Conservation (phyloP, 495 filamentous ascomycete genomes). For the Terfezia claveryi region DNA sequence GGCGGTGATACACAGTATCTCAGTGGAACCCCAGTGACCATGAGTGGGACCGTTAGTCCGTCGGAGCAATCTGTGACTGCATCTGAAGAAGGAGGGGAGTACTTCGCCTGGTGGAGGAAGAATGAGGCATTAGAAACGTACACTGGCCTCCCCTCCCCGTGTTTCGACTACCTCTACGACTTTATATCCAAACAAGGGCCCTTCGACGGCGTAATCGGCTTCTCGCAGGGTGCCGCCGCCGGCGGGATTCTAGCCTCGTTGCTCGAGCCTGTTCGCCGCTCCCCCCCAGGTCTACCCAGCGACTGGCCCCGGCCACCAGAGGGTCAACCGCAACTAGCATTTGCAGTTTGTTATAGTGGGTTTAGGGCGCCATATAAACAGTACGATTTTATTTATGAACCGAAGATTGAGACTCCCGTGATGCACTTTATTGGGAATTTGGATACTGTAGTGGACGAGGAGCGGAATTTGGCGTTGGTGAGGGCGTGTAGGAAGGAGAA, state of each 20-base stretch:
- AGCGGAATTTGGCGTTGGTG: conserved; percentile 39
- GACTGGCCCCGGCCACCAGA: conserved; percentile 21
- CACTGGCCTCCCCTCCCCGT: conserved; percentile 24
- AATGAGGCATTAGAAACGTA: conserved; percentile 23
- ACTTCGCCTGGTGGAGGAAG: conserved; percentile 20
- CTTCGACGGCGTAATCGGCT: conserved; percentile 22
- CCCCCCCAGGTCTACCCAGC: conserved; percentile 23
- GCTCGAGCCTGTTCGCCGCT: conserved; percentile 35
- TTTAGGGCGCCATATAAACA: conserved; percentile 38
- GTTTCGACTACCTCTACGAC: not conserved
- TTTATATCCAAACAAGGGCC: conserved; percentile 15
- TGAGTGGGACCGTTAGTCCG: conserved; percentile 38
- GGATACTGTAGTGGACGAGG: conserved; percentile 76
- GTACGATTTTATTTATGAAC: conserved; percentile 46
- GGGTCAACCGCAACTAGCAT: conserved; percentile 41
- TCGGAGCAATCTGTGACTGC: conserved; percentile 34
- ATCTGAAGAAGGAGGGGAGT: conserved; percentile 37
- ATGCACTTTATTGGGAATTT: conserved; percentile 65
- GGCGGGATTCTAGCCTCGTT: conserved; percentile 34
- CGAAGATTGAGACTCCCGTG: conserved; percentile 50
- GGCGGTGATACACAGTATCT: conserved; percentile 22
- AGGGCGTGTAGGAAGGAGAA: conserved; percentile 41
- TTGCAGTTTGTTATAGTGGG: conserved; percentile 58
- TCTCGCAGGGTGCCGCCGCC: conserved; percentile 23
- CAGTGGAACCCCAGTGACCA: conserved; percentile 66